Conservation (phyloP, 106 monocot genomes). For the Acorus calamus region DNA sequence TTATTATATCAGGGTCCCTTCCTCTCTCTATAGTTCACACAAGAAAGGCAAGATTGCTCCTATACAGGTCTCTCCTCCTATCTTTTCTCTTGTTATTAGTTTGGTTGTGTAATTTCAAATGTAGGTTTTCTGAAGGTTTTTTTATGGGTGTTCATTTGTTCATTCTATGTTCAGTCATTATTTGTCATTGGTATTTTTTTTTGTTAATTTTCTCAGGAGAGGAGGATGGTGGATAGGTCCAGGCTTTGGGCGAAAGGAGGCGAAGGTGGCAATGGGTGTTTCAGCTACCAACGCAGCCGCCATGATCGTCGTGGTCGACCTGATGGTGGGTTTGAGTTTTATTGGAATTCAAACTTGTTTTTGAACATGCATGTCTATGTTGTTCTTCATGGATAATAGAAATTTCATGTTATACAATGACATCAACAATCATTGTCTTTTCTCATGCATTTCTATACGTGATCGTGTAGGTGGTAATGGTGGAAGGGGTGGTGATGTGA, state of each 20-base stretch:
- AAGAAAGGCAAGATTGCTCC: too few relatives aligned
- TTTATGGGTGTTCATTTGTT: background rate
- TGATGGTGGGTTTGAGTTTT: conserved; percentile 37
- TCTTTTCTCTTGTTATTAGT: background rate
- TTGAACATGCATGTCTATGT: background rate
- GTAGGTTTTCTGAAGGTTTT: background rate
- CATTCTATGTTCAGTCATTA: background rate
- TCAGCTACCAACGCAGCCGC: conserved; percentile 58
- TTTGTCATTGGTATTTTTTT: background rate
- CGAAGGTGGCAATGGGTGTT: conserved; percentile 85
- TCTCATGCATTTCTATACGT: background rate
- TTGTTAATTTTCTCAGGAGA: conserved; percentile 36
- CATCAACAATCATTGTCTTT: background rate
- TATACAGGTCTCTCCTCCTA: background rate
- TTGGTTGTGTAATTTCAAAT: too few relatives aligned
- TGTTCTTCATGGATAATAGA: background rate
- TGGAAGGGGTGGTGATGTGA: conserved; percentile 90
- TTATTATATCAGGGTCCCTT: too few relatives aligned
- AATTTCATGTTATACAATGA: background rate
- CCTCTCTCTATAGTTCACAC: too few relatives aligned
- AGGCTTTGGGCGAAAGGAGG: conserved; percentile 86
- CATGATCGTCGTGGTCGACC: conserved; percentile 54
- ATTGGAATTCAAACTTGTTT: background rate
- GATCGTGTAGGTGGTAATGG: conserved; percentile 73
- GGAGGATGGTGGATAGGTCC: conserved; percentile 76